These are phyloP conservation scores for Vicia sativa DNA, from an alignment of 306 rosid genomes.

Conservation along the genomic window DNA sequence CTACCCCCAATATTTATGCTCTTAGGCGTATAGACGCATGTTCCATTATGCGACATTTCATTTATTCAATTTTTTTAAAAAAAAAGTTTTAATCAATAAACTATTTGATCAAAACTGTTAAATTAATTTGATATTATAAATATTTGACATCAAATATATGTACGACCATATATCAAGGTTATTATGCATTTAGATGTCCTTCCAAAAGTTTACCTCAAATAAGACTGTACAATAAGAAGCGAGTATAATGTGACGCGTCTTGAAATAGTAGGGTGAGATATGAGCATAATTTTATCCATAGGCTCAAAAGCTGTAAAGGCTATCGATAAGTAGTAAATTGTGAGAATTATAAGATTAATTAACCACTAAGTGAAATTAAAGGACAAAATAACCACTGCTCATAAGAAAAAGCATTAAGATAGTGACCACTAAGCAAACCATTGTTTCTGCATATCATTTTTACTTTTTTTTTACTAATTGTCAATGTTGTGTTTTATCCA, in stretches of 20 bases:
- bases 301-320: too few relatives aligned
- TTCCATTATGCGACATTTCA: too few relatives aligned
- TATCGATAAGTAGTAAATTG: too few relatives aligned
- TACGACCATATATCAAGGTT: background rate
- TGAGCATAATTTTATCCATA: too few relatives aligned
- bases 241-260: too few relatives aligned
- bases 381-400: background rate
- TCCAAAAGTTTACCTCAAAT: slow-evolving; percentile 9
- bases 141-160: background rate
- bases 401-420: background rate
- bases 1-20: too few relatives aligned
- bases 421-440: slow-evolving; percentile 33
- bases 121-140: background rate
- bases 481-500: slow-evolving; percentile 1
- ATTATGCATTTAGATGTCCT: background rate
- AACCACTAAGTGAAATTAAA: background rate
- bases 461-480: slow-evolving; percentile 9
- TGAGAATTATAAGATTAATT: background rate
- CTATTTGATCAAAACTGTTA: too few relatives aligned
- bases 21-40: too few relatives aligned
- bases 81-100: too few relatives aligned
- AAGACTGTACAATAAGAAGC: background rate
- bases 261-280: too few relatives aligned
- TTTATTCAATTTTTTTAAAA: too few relatives aligned
- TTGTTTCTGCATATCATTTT: slow-evolving; percentile 5